Evolutionary conservation across 805 yeast genomes (phyloP), one percentile per base, ranked within the genome.

Genomic region (Yarrowia sp.): DNA sequence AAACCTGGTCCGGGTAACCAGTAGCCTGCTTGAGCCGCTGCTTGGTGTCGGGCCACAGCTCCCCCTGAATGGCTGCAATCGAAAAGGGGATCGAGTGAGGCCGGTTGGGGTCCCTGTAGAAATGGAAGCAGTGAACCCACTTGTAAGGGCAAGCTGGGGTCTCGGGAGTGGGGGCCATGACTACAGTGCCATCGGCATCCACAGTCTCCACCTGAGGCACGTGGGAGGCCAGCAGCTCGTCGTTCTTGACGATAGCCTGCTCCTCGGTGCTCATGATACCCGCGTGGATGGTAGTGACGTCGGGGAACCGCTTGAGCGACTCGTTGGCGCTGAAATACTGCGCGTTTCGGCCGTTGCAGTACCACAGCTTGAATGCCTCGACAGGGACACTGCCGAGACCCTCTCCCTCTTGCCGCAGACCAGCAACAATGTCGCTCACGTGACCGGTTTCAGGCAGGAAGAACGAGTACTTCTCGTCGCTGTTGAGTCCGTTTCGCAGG

Each of bases 81-180:
- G 90, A 79, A 75, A 93, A 93, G 4, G 98, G 96, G 60, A 89
- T 81, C n/a, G 97, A 93, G 76, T 93, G 98, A 24, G 84, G 80
- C 49, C 82, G 79, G 52, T 81, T 83, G 33, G 88, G 81, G 47
- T 87, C 90, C 72, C 89, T 90, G 76, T 87, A 85, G 78, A 88
- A 93, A 74, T 92, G 97, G 71, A 86, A 82, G 1, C 66, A 60
- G 20, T 43, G 36, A 10, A 60, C 53, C 66, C 66, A 60, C 53
- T 55, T 55, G 63, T 55, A 42, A 9, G 63, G 63, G 12, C 63
- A 55, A 3, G 39, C n/a, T 3, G 63, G 63, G 10, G 15, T 5
- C 47, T 55, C 63, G 30, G 63, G 63, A 3, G 47, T 24, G 17
- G 63, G 63, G 0, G 63, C 63, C 63, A 55, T 55, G 30, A 55